Evolutionary conservation across 1,284 basidiomycete genomes (phyloP), one percentile per base, ranked within the genome.

Genomic region (Trametes versicolor): DNA sequence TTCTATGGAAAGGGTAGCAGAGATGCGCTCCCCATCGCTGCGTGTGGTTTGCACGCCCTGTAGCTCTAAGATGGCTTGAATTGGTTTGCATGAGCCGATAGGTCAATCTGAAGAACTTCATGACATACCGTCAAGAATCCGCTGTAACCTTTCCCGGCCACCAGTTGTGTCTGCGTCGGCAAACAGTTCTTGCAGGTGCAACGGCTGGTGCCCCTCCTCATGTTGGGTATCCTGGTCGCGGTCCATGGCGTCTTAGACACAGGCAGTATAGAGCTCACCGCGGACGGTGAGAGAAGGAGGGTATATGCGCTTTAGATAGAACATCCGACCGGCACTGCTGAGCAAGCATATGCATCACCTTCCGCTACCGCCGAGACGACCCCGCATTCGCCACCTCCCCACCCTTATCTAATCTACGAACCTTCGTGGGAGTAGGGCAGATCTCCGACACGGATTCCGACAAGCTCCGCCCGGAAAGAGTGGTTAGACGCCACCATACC

Each of bases 351-450:
- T 32, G 29, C 52, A 45, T 59, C 58, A 50, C 49, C 39, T 34
- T 12, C 32, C 50, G 29, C 29, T 32, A 32, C 29, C 29, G 29
- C 29, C 29, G 29, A 32, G 29, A 32, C 53, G 53, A 52, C 63
- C 63, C 63, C 63, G 58, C 58, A 60, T 53, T 51, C 58, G 57
- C 47, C 43, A 47, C 36, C 13, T 19, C 19, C 39, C 27, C 41
- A 48, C 36, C 4, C 34, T 60, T 65, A 68, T 68, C 67, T 68
- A 60, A 65, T 68, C 68, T 63, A 29, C 43, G n/a, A 17, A 7
- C 15, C 19, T n/a, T 13, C 15, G 15, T n/a, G 41, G 6, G 8
- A 19, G 21, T n/a, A 61, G 58, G 55, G 37, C 7, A 58, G 53
- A 56, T 62, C 37, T 5, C 1, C 27, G 6, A 10, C 25, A 50